Evolutionary conservation across 2,329 filamentous ascomycete species (phyloP).

Genomic region (Sordariomycetes sp.): DNA sequence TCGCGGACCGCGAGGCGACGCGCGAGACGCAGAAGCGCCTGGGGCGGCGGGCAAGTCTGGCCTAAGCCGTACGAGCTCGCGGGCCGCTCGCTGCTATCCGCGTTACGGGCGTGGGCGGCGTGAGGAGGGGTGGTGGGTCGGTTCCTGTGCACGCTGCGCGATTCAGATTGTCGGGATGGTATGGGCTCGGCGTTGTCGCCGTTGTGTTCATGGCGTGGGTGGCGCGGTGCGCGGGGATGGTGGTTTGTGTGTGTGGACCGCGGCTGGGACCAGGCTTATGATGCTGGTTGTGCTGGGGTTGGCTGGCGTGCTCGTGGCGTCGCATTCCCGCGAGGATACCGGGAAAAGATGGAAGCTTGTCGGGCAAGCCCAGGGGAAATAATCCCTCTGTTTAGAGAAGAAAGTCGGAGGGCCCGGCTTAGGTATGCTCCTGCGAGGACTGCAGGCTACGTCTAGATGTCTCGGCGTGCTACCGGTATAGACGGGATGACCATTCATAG

Average conservation of each 20-base stretch:
- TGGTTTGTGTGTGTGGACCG: background rate
- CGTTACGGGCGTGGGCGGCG: slow-evolving; percentile 1
- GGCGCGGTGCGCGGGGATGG: background rate
- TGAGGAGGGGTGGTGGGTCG: slow-evolving; percentile 5
- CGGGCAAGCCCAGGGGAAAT: too few species aligned
- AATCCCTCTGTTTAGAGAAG: too few species aligned
- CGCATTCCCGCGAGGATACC: too few species aligned
- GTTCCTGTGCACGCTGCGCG: too few species aligned
- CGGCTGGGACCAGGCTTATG: background rate
- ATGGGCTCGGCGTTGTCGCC: too few species aligned
- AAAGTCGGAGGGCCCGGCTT: too few species aligned
- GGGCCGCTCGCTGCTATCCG: background rate
- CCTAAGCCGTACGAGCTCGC: slow-evolving; percentile 1
- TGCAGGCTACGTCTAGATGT: too few species aligned
- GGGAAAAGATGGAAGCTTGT: too few species aligned
- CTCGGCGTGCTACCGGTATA: too few species aligned
- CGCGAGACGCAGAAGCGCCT: slow-evolving; percentile 9
- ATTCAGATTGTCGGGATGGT: background rate
- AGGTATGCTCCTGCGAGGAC: too few species aligned
- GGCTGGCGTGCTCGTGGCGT: background rate
- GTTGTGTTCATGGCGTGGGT: background rate
- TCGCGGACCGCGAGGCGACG: slow-evolving; percentile 9
- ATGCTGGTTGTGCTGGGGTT: background rate
- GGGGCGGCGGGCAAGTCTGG: slow-evolving; percentile 9
- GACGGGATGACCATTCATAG: too few species aligned